These are phyloP conservation scores for Spathaspora gorwiae DNA, from an alignment of 805 yeast species.

Conservation along the genomic window DNA sequence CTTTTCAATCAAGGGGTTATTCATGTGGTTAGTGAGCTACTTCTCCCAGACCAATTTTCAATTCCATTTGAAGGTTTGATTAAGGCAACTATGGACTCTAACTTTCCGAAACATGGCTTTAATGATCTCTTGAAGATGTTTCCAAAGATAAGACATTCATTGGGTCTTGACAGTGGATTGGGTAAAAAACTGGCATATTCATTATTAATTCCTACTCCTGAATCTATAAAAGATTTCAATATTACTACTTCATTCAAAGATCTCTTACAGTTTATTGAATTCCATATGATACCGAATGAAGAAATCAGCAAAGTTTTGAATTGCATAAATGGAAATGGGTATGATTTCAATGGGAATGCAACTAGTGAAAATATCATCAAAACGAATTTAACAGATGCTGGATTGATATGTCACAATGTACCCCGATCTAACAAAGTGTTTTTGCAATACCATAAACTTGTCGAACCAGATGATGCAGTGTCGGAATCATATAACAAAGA, in stretches of 20 bases:
- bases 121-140: constrained; percentile 42
- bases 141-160: constrained; percentile 37
- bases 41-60: constrained; percentile 53
- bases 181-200: constrained; percentile 36
- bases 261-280: constrained; percentile 51
- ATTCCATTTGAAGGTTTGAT: constrained; percentile 56
- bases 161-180: constrained; percentile 25
- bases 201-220: constrained; percentile 65
- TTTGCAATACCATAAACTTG: constrained; percentile 24
- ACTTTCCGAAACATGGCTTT: constrained; percentile 27
- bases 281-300: constrained; percentile 66
- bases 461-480: neutral
- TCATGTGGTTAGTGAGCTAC: constrained; percentile 57
- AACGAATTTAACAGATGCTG: constrained; percentile 41
- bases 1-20: constrained; percentile 81
- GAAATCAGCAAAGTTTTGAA: constrained; percentile 43
- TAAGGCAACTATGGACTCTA: constrained; percentile 43
- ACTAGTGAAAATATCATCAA: constrained; percentile 26
- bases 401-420: constrained; percentile 29
- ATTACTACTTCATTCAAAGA: constrained; percentile 39
- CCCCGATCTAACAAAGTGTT: constrained; percentile 24
- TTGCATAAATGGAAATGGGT: constrained; percentile 37
- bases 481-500: constrained; percentile 38
- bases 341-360: constrained; percentile 2
- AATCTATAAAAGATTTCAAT: constrained; percentile 50